These are phyloP conservation scores for Geotrichum reessii DNA, from an alignment of 1,139 yeast species.

Conservation along the genomic window DNA sequence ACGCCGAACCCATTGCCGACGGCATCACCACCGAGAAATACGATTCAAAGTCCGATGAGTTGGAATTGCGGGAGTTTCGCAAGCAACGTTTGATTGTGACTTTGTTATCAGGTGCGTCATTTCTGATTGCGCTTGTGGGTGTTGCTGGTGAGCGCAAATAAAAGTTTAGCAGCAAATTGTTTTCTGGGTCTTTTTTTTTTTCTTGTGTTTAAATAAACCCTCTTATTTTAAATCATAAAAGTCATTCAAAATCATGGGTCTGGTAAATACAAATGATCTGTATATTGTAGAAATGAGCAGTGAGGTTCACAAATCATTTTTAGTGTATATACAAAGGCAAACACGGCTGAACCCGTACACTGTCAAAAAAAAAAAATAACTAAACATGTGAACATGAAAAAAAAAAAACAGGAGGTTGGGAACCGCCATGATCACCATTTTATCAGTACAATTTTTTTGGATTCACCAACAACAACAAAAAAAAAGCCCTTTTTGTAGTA, in stretches of 20 bases:
- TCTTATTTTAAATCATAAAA: no score
- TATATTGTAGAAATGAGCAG: neutral
- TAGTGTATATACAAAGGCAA: no score
- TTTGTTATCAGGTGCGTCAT: neutral
- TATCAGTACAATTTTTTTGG: no score
- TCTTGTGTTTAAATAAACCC: no score
- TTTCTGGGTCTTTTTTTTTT: neutral
- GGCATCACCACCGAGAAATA: neutral
- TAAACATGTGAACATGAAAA: neutral
- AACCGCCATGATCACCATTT: neutral
- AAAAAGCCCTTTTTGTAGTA: no score
- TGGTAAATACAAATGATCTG: neutral
- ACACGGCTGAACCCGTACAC: neutral
- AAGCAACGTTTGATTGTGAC: neutral
- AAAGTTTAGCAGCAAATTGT: neutral
- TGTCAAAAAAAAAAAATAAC: neutral
- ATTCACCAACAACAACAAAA: neutral
- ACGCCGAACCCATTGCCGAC: neutral
- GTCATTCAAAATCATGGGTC: no score
- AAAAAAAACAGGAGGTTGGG: neutral
- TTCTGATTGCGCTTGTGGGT: neutral
- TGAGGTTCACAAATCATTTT: no score
- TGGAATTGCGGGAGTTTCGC: neutral
- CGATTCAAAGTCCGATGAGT: neutral
- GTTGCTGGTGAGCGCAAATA: neutral